Conservation (phyloP, 2,329 filamentous ascomycete species). For the Colletotrichum liriopes region DNA sequence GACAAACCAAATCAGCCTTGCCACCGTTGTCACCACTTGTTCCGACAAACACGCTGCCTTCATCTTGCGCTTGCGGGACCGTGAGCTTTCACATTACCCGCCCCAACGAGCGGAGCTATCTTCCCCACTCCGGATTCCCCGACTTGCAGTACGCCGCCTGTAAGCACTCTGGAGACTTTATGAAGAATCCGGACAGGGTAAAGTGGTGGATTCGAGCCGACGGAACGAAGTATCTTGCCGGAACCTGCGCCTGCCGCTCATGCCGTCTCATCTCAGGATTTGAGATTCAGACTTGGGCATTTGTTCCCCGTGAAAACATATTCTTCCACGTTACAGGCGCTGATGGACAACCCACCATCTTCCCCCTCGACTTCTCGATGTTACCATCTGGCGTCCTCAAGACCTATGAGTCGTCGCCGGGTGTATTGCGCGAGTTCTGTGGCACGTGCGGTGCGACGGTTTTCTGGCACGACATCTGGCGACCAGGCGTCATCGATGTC, state of each 20-base stretch:
- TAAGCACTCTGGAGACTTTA: slow-evolving; percentile 12
- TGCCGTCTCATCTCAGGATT: slow-evolving; percentile 75
- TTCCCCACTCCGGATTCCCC: slow-evolving; percentile 64
- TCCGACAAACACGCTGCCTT: slow-evolving; percentile 42
- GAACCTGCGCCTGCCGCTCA: slow-evolving; percentile 73
- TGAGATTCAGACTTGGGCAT: slow-evolving; percentile 77
- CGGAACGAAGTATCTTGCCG: slow-evolving; percentile 69
- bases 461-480: slow-evolving; percentile 71
- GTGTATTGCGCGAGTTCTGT: slow-evolving; percentile 75
- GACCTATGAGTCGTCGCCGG: slow-evolving; percentile 68
- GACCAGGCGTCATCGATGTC: slow-evolving; percentile 73
- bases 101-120: slow-evolving; percentile 63
- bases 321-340: slow-evolving; percentile 53
- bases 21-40: not conserved
- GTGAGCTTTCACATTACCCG: slow-evolving; percentile 71
- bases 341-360: not conserved
- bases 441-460: slow-evolving; percentile 73
- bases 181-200: slow-evolving; percentile 62
- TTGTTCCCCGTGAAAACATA: slow-evolving; percentile 74
- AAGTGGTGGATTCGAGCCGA: slow-evolving; percentile 73
- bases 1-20: not conserved
- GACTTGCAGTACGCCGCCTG: slow-evolving; percentile 54
- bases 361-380: slow-evolving; percentile 54
- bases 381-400: slow-evolving; percentile 61
- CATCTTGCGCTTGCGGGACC: slow-evolving; percentile 48